These are phyloP conservation scores for Trichoderma afroharzianum DNA, from an alignment of 2,329 filamentous ascomycete species.

Conservation along the genomic window DNA sequence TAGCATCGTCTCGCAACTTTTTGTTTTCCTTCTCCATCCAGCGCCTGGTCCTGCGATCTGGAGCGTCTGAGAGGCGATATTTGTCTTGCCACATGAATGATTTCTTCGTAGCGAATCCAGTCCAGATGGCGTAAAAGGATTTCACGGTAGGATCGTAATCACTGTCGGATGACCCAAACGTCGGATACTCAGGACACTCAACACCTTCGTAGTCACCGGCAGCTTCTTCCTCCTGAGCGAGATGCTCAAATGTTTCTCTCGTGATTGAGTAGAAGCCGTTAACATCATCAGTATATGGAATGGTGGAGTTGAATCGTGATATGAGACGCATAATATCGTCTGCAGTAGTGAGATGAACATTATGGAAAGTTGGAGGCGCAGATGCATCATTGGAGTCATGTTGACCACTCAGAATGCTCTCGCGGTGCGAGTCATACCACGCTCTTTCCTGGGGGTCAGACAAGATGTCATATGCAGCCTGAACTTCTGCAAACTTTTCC, in stretches of 20 bases:
- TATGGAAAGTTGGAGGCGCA: slow-evolving; percentile 59
- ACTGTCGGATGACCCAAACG: slow-evolving; percentile 76
- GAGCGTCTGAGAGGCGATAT: slow-evolving; percentile 79
- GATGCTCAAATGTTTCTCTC: slow-evolving; percentile 70
- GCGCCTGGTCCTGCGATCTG: slow-evolving; percentile 76
- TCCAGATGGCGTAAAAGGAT: slow-evolving; percentile 79
- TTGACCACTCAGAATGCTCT: slow-evolving; percentile 71
- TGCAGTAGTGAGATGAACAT: slow-evolving; percentile 72
- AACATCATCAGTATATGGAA: slow-evolving; percentile 76
- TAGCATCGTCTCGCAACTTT: slow-evolving; percentile 74
- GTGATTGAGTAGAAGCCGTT: slow-evolving; percentile 83
- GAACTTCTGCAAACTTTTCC: slow-evolving; percentile 81
- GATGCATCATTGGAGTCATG: slow-evolving; percentile 43
- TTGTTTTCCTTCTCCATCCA: slow-evolving; percentile 96
- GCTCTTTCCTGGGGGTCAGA: slow-evolving; percentile 92
- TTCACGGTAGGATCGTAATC: slow-evolving; percentile 72
- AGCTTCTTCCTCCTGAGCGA: slow-evolving; percentile 75
- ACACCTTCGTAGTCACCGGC: slow-evolving; percentile 67
- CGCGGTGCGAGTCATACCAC: slow-evolving; percentile 95
- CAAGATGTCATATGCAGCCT: slow-evolving; percentile 91
- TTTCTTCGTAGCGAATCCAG: slow-evolving; percentile 77
- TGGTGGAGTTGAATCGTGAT: slow-evolving; percentile 70
- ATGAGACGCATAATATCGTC: slow-evolving; percentile 77
- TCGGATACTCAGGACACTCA: slow-evolving; percentile 65
- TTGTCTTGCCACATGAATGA: slow-evolving; percentile 86